phyloP scores from a whole-genome alignment of 2,329 filamentous ascomycete species.

The Pestalotiopsis sp. region DNA sequence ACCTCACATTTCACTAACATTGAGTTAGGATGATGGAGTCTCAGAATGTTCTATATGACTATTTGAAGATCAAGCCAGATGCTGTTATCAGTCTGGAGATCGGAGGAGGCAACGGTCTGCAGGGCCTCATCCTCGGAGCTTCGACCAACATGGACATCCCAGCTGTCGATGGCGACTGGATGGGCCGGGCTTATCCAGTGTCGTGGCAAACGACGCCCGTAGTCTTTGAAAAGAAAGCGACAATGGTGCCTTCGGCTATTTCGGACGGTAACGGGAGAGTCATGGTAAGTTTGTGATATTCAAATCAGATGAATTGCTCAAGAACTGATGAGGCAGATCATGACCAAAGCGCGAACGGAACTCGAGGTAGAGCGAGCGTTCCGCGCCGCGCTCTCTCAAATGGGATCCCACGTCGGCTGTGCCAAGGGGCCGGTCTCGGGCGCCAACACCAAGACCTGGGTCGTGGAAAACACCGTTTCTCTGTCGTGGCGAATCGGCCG shows the following conservation, averaged over 20 bases:
- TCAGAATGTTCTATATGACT: constrained; percentile 52
- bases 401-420: constrained; percentile 52
- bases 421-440: constrained; percentile 48
- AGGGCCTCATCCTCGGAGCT: constrained; percentile 55
- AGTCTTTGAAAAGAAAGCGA: constrained; percentile 15
- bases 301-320: not conserved
- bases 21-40: constrained; percentile 39
- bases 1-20: not conserved
- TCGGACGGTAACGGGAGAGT: constrained; percentile 43
- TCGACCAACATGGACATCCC: constrained; percentile 51
- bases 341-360: constrained; percentile 48
- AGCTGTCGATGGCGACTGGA: constrained; percentile 53
- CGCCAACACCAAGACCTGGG: constrained; percentile 47
- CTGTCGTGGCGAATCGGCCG: constrained; percentile 59
- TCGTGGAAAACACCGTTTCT: constrained; percentile 50
- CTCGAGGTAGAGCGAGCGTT: constrained; percentile 46
- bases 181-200: constrained; percentile 53
- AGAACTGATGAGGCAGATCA: constrained; percentile 21
- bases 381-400: constrained; percentile 48
- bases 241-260: constrained; percentile 13
- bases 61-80: constrained; percentile 45
- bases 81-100: constrained; percentile 64
- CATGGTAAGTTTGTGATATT: constrained; percentile 27
- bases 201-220: constrained; percentile 53
- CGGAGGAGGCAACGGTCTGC: constrained; percentile 65